A percentile compares a stretch with the other conserved stretches of the same genome.
Evolutionary conservation across 1,139 yeast genomes (phyloP).

Genomic region (Spencermartinsiella ligniputridi): DNA sequence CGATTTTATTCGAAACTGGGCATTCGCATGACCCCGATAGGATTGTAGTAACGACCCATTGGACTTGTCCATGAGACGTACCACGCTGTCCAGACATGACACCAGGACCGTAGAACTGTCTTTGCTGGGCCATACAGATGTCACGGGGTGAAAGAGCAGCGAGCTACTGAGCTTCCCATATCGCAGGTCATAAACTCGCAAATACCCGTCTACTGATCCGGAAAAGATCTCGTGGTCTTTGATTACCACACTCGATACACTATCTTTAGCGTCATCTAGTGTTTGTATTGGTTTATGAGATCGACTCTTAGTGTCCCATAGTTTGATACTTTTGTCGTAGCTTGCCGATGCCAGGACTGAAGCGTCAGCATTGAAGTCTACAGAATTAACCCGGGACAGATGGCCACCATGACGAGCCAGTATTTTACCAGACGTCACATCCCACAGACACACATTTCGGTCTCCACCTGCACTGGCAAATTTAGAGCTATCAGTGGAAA

Average conservation of each 20-base stretch:
- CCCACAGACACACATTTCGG: constrained; percentile 34
- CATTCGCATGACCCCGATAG: constrained; percentile 30
- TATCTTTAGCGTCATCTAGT: constrained; percentile 34
- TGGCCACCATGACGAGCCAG: constrained; percentile 32
- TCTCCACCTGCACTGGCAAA: constrained; percentile 39
- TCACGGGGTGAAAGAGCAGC: constrained; percentile 31
- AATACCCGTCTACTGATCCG: constrained; percentile 36
- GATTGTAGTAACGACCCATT: constrained; percentile 27
- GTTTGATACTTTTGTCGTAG: constrained; percentile 33
- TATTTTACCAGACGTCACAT: constrained; percentile 29
- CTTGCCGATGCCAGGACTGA: constrained; percentile 33
- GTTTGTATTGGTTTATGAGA: constrained; percentile 31
- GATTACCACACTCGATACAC: constrained; percentile 30
- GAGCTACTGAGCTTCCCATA: constrained; percentile 29
- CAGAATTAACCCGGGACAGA: constrained; percentile 30
- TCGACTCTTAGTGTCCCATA: constrained; percentile 35
- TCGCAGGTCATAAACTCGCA: constrained; percentile 35
- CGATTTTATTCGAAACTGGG: constrained; percentile 25
- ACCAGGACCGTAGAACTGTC: constrained; percentile 26
- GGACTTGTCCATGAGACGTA: constrained; percentile 28
- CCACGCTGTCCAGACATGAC: constrained; percentile 27
- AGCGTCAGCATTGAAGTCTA: constrained; percentile 28
- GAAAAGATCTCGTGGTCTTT: constrained; percentile 26
- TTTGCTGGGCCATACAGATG: constrained; percentile 21
- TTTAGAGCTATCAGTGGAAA: constrained; percentile 28